A percentile compares a stretch with the other conserved stretches of the same genome.
phyloP scores from a whole-genome alignment of 78 protist genomes.

The Dictyostelium capitatum region DNA sequence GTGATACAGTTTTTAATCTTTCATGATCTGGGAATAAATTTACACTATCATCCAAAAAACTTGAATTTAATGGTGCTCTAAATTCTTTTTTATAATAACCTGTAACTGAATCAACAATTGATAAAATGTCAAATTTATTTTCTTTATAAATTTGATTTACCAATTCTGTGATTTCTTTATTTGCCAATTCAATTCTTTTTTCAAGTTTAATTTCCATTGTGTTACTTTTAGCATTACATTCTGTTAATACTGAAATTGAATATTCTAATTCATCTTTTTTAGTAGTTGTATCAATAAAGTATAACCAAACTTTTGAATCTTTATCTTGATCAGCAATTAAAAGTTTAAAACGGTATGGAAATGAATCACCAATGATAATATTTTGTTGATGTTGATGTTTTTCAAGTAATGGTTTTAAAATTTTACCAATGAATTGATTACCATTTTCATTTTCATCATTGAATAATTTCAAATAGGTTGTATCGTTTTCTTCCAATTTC shows the following conservation, averaged over 20 bases:
- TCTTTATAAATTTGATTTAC: neutral
- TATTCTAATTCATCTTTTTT: neutral
- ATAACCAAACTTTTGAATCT: neutral
- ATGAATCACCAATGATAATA: neutral
- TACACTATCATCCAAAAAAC: neutral
- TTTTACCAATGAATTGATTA: no score
- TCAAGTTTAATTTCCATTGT: no score
- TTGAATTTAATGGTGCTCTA: neutral
- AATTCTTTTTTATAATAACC: neutral
- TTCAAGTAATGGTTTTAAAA: no score
- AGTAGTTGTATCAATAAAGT: neutral
- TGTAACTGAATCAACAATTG: neutral
- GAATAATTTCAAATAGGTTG: neutral
- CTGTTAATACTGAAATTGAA: no score
- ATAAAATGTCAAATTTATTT: neutral
- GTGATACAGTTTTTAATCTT: neutral
- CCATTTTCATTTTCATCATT: neutral
- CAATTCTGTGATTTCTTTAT: no score
- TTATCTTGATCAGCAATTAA: neutral
- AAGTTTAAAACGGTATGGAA: slow-evolving; percentile 22
- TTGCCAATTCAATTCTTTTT: no score
- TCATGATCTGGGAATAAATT: neutral
- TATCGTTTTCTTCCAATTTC: neutral
- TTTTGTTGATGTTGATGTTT: no score
- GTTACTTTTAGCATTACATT: no score